A percentile compares a stretch with the other conserved stretches of the same genome.
Evolutionary conservation across 495 filamentous ascomycete species (phyloP).

Genomic region (Penicillium steckii): DNA sequence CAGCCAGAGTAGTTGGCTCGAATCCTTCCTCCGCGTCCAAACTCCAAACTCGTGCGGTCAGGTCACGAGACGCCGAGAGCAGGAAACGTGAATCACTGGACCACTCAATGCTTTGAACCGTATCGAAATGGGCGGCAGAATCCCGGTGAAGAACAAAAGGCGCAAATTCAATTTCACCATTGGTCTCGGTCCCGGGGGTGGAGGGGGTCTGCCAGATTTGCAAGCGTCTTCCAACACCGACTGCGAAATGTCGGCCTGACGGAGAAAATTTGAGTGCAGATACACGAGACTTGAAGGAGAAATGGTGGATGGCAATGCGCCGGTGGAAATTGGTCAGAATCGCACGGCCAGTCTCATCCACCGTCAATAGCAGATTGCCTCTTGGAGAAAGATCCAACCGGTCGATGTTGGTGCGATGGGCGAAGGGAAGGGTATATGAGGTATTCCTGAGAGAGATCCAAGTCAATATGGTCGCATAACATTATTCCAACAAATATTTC

Average conservation of each 20-base stretch:
- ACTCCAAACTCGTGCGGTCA: constrained; percentile 94
- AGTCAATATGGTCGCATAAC: background rate
- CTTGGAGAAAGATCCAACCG: constrained; percentile 82
- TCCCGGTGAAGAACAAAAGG: constrained; percentile 87
- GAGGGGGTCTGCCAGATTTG: constrained; percentile 96
- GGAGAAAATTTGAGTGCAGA: constrained; percentile 89
- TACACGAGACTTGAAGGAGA: constrained; percentile 83
- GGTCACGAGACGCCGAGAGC: constrained; percentile 83
- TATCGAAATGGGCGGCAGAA: constrained; percentile 85
- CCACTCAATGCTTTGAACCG: constrained; percentile 84
- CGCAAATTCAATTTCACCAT: constrained; percentile 89
- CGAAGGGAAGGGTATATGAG: constrained; percentile 90
- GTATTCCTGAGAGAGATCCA: constrained; percentile 65
- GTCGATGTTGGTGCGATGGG: constrained; percentile 89
- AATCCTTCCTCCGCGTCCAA: constrained; percentile 84
- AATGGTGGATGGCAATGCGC: constrained; percentile 83
- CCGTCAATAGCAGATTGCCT: constrained; percentile 85
- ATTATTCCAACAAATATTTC: background rate
- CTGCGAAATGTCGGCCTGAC: constrained; percentile 85
- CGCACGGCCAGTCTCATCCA: constrained; percentile 92
- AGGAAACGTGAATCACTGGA: constrained; percentile 94
- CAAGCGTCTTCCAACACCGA: constrained; percentile 76
- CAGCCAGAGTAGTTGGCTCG: constrained; percentile 81
- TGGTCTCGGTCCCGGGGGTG: constrained; percentile 69
- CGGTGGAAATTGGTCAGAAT: constrained; percentile 88